These are phyloP conservation scores for Picocystis sp. DNA, from an alignment of 163 green algal species.

Conservation along the genomic window DNA sequence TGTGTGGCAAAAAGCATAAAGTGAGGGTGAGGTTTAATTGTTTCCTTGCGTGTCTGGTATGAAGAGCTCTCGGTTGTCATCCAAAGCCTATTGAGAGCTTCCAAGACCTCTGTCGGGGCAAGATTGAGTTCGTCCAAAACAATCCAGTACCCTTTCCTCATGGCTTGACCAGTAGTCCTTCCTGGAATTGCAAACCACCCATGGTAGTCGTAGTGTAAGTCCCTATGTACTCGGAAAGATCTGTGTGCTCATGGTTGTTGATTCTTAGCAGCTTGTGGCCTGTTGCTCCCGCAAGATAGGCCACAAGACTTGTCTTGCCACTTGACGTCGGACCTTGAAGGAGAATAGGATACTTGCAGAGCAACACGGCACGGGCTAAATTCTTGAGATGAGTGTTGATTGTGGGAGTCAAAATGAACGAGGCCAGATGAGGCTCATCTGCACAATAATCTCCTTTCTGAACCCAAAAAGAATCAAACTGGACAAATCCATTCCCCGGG, in stretches of 20 bases:
- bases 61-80: conserved; percentile 95
- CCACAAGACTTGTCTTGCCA: conserved; percentile 89
- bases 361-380: conserved; percentile 69
- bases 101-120: conserved; percentile 79
- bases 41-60: conserved; percentile 89
- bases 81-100: conserved; percentile 97
- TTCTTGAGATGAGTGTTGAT: conserved; percentile 66
- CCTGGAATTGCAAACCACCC: conserved; percentile 69
- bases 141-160: conserved; percentile 79
- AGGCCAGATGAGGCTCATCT: background rate
- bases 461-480: conserved; percentile 7
- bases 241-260: conserved; percentile 99
- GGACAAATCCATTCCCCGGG: background rate
- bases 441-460: background rate
- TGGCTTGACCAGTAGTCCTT: conserved; percentile 74
- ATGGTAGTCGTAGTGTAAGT: conserved; percentile 53
- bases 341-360: conserved; percentile 48
- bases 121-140: conserved; percentile 98
- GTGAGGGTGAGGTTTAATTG: conserved; percentile 77
- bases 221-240: conserved; percentile 89
- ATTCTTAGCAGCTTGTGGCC: conserved; percentile 89
- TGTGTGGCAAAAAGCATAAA: conserved; percentile 99
- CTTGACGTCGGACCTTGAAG: conserved; percentile 86
- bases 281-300: conserved; percentile 74
- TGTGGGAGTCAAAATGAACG: conserved; percentile 72